Evolutionary conservation across 2,329 filamentous ascomycete species (phyloP), one percentile per base, ranked within the genome.

Genomic region (Incumbomyces lentus): DNA sequence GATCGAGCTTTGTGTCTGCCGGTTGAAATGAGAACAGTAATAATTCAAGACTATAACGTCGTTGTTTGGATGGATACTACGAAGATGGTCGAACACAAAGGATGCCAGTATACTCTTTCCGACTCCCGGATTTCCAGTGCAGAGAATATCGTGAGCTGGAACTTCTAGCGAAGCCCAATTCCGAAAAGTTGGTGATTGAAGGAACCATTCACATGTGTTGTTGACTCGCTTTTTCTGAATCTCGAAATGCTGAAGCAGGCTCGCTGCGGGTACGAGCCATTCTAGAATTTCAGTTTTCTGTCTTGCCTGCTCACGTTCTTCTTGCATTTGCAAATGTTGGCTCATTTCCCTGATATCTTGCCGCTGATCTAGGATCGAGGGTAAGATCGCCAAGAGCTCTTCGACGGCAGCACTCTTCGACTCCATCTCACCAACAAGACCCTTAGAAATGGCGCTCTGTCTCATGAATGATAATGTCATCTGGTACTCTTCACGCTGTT

Each of bases 151-250:
- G 41, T 49, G 41, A 22, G 39, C 44, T 11, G 26, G 39, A 31
- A 31, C 22, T 10, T 35, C 16, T 18, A 47, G 49, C 16, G 55
- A 33, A 1, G 47, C 16, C 63, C 60, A 65, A 4, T 50, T 17
- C 1, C 37, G 26, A 45, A 62, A 64, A 3, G 38, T 34, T 12
- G 30, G 17, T 47, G 62, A 56, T 13, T 51, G 39, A 1, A 58
- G 48, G 34, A 64, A 60, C 61, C 62, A 65, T 40, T 59, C 44
- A 35, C 62, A 62, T 10, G 62, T 65, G 7, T 57, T 58, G 13
- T 50, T 44, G 1, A 59, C 49, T 8, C 58, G 55, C 31, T 53
- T 49, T 31, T 42, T 22, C 44, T 57, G 53, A 7, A 54, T 33
- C 30, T 57, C 55, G 7, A 47, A 47, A 42, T 57, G 53, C 30